Base-by-base conservation (phyloP, 768 basidiomycete species). In the Pleurotus citrinopileatus region DNA sequence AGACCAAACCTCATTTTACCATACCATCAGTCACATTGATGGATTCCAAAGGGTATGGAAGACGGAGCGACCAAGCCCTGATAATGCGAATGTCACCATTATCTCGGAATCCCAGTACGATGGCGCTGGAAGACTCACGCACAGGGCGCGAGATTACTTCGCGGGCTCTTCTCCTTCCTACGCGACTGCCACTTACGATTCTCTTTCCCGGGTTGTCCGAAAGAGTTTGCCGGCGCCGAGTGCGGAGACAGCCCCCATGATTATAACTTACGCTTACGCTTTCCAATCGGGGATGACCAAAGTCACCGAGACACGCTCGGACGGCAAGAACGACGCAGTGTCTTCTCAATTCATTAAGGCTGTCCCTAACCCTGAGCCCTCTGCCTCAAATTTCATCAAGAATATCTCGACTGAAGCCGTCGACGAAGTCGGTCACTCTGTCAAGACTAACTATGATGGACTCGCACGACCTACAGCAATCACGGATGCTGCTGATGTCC, bases 51-150 rank as follows among this genome's bases (percentile, higher is more conserved):
- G 48, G n/a, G 22, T 23, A 9, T 50, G 48, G 48, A 50, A 23
- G 29, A 22, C 32, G 15, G 48, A 50, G 10, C 22, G 32, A n/a
- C 48, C 48, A n/a, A n/a, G 32, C 13, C 34, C 34, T 3, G 48
- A 50, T 36, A 32, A 50, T 37, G 17, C 32, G 13, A 50, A 3
- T 6, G n/a, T 13, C 9, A 37, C 5, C 23, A 50, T 50, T 2
- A 25, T 34, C 48, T 50, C 48, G 10, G 48, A 50, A 19, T 19
- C 20, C 15, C 12, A 50, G 48, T 50, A 34, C 15, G 48, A 50
- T 23, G 48, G 48, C 15, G 48, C 48, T 6, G 48, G 48, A 13
- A 28, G 48, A 10, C 34, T 50, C n/a, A 50, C 48, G 17, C 48
- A 26, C 22, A n/a, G 15, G 13, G 15, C n/a, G 3, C 48, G 48